Base-by-base conservation (phyloP, 352 stramenopile species). In the Phytopythium oedochilum region DNA sequence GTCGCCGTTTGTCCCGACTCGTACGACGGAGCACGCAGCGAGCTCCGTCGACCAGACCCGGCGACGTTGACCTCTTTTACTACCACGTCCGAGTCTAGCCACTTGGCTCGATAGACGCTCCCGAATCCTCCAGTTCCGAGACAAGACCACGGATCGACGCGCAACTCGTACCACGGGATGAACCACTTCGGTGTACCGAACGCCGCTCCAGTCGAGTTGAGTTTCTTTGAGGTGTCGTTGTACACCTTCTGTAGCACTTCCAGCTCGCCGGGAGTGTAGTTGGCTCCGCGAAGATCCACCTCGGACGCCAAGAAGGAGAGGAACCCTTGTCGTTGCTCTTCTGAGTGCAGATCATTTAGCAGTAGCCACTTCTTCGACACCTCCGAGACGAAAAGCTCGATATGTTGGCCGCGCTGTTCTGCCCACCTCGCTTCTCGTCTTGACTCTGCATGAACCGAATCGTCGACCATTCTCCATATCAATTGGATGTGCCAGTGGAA, bases 51-150 rank as follows among this genome's bases (percentile, higher is more conserved):
- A 22, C 22, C 40, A 12, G 40, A 5, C 3, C 10, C 22, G 3
- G 6, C 40, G 25, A 46, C 9, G n/a, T 53, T 55, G 12, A 68
- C 51, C 20, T 61, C 63, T 35, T 65, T 69, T 2, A 69, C 53
- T 10, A 69, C 58, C 10, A 69, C 53, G 23, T 35, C 34, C 3
- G 61, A 65, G 20, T 54, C 38, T 14, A 62, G 59, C 61, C 61
- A 69, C 23, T 40, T 40, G 4, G 57, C 44, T 5, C 48, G 29
- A 60, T 60, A 55, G 18, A 70, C 42, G 35, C 50, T 52, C 9
- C 46, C 22, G 23, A 60, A 55, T 39, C 38, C 23, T 15, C 48
- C 48, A 12, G 9, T 7, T 7, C 48, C 48, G 22, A 54, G 22
- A 5, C 40, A 46, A 9, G 40, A 29, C 22, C 40, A 46, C 20